Conservation (phyloP, 768 basidiomycete genomes). For the Tubosaeta sp. region DNA sequence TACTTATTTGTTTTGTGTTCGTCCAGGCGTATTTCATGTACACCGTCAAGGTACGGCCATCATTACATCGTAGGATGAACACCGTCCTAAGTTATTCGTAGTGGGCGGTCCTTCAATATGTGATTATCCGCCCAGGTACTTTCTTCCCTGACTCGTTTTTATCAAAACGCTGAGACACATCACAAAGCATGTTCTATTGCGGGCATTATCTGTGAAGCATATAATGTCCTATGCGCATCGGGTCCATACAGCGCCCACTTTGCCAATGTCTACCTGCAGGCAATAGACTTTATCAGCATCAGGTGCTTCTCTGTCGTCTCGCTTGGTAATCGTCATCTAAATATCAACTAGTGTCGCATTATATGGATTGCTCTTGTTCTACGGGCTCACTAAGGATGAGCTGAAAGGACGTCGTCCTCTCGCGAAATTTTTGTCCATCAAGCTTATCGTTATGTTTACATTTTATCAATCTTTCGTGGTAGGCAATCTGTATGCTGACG, state of each 20-base stretch:
- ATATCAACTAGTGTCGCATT: slow-evolving; percentile 58
- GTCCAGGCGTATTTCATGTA: slow-evolving; percentile 82
- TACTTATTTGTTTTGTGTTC: slow-evolving; percentile 7
- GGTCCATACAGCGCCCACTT: slow-evolving; percentile 54
- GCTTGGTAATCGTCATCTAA: neutral
- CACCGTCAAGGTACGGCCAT: slow-evolving; percentile 60
- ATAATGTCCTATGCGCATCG: slow-evolving; percentile 64
- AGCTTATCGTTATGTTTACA: slow-evolving; percentile 82
- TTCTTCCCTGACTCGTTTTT: neutral
- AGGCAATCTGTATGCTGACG: slow-evolving; percentile 20
- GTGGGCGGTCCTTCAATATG: slow-evolving; percentile 90
- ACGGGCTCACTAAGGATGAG: slow-evolving; percentile 76
- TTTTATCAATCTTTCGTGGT: slow-evolving; percentile 84
- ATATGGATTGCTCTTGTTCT: slow-evolving; percentile 82
- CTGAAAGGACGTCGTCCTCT: slow-evolving; percentile 72
- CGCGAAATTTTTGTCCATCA: slow-evolving; percentile 84
- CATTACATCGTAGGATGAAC: neutral
- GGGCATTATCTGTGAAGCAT: slow-evolving; percentile 73
- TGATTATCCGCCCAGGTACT: slow-evolving; percentile 60
- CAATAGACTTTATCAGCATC: slow-evolving; percentile 77
- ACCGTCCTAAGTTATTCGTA: slow-evolving; percentile 25
- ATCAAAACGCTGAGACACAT: slow-evolving; percentile 3
- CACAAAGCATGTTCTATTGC: slow-evolving; percentile 46
- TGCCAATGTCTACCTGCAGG: slow-evolving; percentile 67
- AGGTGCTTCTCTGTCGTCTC: slow-evolving; percentile 40